phyloP scores from a whole-genome alignment of 805 yeast genomes.

The Candida namnaoensis region DNA sequence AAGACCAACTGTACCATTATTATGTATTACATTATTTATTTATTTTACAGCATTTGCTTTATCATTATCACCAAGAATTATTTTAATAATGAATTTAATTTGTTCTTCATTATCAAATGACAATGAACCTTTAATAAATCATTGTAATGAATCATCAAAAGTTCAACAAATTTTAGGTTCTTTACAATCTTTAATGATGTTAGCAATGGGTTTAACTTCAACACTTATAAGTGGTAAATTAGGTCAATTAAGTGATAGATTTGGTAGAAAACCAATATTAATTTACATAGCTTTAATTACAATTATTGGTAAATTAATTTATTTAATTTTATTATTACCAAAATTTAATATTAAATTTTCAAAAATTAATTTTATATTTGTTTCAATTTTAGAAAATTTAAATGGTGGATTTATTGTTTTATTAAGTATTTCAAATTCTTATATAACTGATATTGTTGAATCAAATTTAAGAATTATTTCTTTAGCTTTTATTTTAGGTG shows the following conservation, averaged over 20 bases:
- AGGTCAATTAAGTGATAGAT: slow-evolving; percentile 54
- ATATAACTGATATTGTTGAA: slow-evolving; percentile 66
- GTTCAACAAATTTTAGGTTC: slow-evolving; percentile 39
- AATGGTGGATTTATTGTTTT: slow-evolving; percentile 60
- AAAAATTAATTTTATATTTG: slow-evolving; percentile 29
- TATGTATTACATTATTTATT: slow-evolving; percentile 33
- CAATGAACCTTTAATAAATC: slow-evolving; percentile 3
- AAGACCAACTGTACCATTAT: slow-evolving; percentile 47
- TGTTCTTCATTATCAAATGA: slow-evolving; percentile 16
- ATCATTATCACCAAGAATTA: slow-evolving; percentile 27
- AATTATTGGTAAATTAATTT: slow-evolving; percentile 13
- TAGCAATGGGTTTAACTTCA: slow-evolving; percentile 34
- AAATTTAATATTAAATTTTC: slow-evolving; percentile 22
- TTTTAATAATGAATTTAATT: slow-evolving; percentile 24
- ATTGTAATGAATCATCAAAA: background rate
- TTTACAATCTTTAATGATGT: slow-evolving; percentile 34
- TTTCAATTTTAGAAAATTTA: slow-evolving; percentile 35
- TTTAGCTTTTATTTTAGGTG: slow-evolving; percentile 52
- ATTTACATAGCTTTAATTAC: slow-evolving; percentile 20
- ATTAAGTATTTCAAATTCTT: slow-evolving; percentile 55
- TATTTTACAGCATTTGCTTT: slow-evolving; percentile 32
- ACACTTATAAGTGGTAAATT: slow-evolving; percentile 52
- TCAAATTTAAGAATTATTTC: slow-evolving; percentile 47
- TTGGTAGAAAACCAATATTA: slow-evolving; percentile 51
- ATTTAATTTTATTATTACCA: slow-evolving; percentile 21